Evolutionary conservation across 352 stramenopile genomes (phyloP).

Genomic region (Globisporangium nodosum): DNA sequence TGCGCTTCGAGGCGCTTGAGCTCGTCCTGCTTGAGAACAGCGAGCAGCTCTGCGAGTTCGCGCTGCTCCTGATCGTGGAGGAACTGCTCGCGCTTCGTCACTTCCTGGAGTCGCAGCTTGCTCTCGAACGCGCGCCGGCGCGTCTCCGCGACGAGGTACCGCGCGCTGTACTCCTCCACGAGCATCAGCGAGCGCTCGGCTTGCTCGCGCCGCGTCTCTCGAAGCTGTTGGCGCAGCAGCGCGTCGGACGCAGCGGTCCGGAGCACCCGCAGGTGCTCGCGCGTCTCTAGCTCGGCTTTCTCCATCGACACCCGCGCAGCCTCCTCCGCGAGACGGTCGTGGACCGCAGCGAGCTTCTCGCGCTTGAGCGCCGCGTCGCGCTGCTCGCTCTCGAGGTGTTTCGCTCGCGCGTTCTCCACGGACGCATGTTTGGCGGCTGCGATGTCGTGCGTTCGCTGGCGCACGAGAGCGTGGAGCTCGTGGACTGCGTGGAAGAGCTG

Average conservation of each 20-base stretch:
- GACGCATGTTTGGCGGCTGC: constrained; percentile 25
- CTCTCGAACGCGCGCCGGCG: constrained; percentile 27
- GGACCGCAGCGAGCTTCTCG: constrained; percentile 11
- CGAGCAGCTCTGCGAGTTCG: constrained; percentile 19
- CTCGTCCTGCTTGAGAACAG: constrained; percentile 21
- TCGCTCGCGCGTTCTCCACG: constrained; percentile 15
- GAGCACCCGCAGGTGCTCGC: constrained; percentile 38
- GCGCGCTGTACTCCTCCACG: constrained; percentile 48
- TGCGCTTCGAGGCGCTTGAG: constrained; percentile 25
- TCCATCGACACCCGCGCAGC: constrained; percentile 35
- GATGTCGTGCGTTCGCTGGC: constrained; percentile 22
- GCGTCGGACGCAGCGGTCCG: constrained; percentile 27
- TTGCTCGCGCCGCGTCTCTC: constrained; percentile 26
- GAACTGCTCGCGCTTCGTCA: constrained; percentile 30
- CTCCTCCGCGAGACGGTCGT: constrained; percentile 26
- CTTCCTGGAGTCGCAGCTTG: constrained; percentile 23
- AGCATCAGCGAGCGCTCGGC: constrained; percentile 45
- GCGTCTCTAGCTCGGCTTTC: constrained; percentile 36
- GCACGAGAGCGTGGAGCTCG: constrained; percentile 27
- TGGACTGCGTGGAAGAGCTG: constrained; percentile 49
- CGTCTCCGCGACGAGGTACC: constrained; percentile 41
- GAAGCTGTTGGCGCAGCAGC: constrained; percentile 24
- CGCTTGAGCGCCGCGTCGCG: constrained; percentile 13
- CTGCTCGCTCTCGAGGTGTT: constrained; percentile 4
- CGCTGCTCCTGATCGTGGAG: constrained; percentile 23